A percentile compares a stretch with the other conserved stretches of the same genome.
Conservation (phyloP, 2,329 filamentous ascomycete species). For the Ophioceras dolichostomum region DNA sequence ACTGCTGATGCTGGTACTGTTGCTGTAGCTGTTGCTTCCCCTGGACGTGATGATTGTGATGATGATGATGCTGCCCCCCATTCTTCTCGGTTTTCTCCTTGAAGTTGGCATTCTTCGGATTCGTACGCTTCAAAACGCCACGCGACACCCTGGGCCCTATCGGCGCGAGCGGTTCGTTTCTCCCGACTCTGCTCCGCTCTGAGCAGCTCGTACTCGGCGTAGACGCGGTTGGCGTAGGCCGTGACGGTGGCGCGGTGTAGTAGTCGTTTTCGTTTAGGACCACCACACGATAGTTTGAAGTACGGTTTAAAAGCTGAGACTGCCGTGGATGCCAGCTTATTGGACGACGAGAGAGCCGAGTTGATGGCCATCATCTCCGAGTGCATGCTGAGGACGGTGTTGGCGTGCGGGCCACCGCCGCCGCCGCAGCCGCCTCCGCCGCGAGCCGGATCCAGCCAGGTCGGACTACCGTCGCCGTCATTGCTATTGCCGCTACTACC, state of each 20-base stretch:
- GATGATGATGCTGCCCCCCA: too few species aligned
- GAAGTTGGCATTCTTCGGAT: constrained; percentile 13
- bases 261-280: constrained; percentile 32
- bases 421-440: too few species aligned
- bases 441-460: too few species aligned
- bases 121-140: constrained; percentile 32
- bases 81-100: too few species aligned
- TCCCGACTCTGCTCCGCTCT: too few species aligned
- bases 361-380: constrained; percentile 44
- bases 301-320: constrained; percentile 30
- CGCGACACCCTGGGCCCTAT: constrained; percentile 27
- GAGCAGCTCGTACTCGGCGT: constrained; percentile 18
- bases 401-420: not conserved
- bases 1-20: constrained; percentile 6
- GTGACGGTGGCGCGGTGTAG: constrained; percentile 26
- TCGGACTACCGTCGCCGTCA: not conserved
- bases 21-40: constrained; percentile 11
- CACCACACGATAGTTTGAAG: constrained; percentile 33
- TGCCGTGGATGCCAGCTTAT: constrained; percentile 21
- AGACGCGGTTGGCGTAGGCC: constrained; percentile 30
- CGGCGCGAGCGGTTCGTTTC: too few species aligned
- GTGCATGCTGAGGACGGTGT: constrained; percentile 32
- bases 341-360: constrained; percentile 26
- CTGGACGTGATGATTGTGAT: constrained; percentile 12
- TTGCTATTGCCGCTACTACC: too few species aligned